Evolutionary conservation across 352 stramenopile species (phyloP).

Genomic region (Globisporangium uncinulatum): DNA sequence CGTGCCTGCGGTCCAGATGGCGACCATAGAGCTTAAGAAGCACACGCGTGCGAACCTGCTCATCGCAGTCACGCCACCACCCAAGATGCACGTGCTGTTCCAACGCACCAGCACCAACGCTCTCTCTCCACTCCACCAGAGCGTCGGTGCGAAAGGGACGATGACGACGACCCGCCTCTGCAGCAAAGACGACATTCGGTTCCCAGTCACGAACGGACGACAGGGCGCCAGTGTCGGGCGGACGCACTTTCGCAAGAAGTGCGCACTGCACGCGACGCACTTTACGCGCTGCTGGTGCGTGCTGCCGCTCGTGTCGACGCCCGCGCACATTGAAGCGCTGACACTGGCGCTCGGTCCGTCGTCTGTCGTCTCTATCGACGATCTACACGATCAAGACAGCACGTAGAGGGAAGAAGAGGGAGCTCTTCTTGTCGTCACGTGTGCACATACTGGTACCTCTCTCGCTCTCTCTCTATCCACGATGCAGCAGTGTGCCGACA

Average conservation of each 20-base stretch:
- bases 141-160: background rate
- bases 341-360: slow-evolving; percentile 27
- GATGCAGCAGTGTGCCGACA: background rate
- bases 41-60: slow-evolving; percentile 25
- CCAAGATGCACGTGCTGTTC: slow-evolving; percentile 32
- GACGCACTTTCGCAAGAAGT: slow-evolving; percentile 50
- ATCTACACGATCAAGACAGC: background rate
- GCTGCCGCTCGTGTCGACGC: slow-evolving; percentile 41
- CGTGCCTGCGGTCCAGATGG: slow-evolving; percentile 34
- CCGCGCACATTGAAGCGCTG: slow-evolving; percentile 51
- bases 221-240: slow-evolving; percentile 50
- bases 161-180: background rate
- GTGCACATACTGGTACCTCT: no score
- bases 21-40: slow-evolving; percentile 46
- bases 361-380: background rate
- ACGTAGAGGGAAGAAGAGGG: background rate
- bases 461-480: slow-evolving; percentile 1
- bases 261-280: slow-evolving; percentile 33
- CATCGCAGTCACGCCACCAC: slow-evolving; percentile 40
- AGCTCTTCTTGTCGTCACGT: no score
- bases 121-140: no score
- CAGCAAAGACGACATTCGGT: slow-evolving; percentile 18
- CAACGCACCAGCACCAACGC: background rate
- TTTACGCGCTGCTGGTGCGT: slow-evolving; percentile 64
- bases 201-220: slow-evolving; percentile 42